These are phyloP conservation scores for Ramalina intermedia DNA, from an alignment of 495 filamentous ascomycete genomes.

Conservation along the genomic window DNA sequence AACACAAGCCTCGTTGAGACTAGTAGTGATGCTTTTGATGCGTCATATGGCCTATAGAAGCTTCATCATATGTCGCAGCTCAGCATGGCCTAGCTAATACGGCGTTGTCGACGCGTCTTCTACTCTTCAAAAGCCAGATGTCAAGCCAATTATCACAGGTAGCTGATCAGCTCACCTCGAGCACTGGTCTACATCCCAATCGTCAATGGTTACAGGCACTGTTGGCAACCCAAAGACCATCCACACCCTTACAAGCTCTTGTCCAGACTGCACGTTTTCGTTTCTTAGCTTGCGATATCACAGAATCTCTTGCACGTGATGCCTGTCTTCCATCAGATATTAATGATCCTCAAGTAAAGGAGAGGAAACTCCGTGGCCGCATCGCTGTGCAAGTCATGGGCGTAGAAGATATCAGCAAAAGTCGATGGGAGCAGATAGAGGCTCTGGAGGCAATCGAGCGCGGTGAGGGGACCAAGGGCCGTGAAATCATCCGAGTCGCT, in stretches of 20 bases:
- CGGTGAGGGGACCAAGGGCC: conserved; percentile 66
- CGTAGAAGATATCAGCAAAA: conserved; percentile 64
- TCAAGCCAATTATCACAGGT: conserved; percentile 23
- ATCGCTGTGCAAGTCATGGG: conserved; percentile 71
- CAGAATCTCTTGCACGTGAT: conserved; percentile 36
- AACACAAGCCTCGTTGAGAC: too few species aligned
- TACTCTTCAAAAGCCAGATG: conserved; percentile 15
- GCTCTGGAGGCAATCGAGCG: conserved; percentile 68
- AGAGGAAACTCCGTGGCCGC: conserved; percentile 39
- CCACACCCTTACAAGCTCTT: conserved; percentile 55
- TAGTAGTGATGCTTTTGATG: too few species aligned
- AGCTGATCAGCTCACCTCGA: conserved; percentile 26
- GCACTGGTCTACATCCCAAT: conserved; percentile 30
- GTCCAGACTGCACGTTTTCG: conserved; percentile 69
- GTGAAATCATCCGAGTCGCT: conserved; percentile 66
- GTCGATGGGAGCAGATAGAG: conserved; percentile 75
- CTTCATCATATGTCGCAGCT: too few species aligned
- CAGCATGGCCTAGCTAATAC: too few species aligned
- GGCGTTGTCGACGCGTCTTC: too few species aligned
- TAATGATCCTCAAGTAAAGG: conserved; percentile 33
- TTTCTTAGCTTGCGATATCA: conserved; percentile 64
- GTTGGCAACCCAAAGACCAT: conserved; percentile 29
- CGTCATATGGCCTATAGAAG: too few species aligned
- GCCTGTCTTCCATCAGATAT: conserved; percentile 45
- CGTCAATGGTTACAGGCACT: conserved; percentile 30